Evolutionary conservation across 176 grass and related monocot species (phyloP).

Genomic region (Thalia dealbata): DNA sequence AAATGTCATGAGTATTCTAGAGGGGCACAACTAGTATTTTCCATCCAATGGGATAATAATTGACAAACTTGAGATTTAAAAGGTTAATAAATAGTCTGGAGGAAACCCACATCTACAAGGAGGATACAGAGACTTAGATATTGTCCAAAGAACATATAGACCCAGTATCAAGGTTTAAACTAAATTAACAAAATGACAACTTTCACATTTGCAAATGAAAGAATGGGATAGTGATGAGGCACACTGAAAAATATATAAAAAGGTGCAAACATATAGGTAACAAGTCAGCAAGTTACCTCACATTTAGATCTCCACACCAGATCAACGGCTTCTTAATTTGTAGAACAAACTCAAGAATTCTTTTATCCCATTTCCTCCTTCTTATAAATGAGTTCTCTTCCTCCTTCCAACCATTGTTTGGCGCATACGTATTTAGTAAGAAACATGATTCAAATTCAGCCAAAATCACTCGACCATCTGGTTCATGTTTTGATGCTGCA

Average conservation of each 20-base stretch:
- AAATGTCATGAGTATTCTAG: no score
- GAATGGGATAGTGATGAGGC: background rate
- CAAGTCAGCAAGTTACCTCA: conserved; percentile 50
- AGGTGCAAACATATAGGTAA: background rate
- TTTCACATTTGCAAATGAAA: background rate
- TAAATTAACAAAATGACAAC: background rate
- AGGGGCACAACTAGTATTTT: no score
- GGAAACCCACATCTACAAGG: background rate
- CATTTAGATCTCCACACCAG: conserved; percentile 91
- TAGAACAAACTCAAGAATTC: conserved; percentile 86
- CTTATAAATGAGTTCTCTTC: conserved; percentile 93
- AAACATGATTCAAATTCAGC: conserved; percentile 86
- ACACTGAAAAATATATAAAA: background rate
- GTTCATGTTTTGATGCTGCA: conserved; percentile 72
- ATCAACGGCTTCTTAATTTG: conserved; percentile 64
- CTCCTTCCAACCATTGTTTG: conserved; percentile 98
- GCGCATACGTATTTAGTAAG: conserved; percentile 82
- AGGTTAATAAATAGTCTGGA: no score
- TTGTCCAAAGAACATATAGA: no score
- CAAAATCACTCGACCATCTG: conserved; percentile 81
- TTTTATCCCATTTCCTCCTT: conserved; percentile 95
- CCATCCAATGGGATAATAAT: no score
- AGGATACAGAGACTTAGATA: no score
- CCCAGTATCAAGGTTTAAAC: background rate
- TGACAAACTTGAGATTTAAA: no score